Evolutionary conservation across 148 eudicot species (phyloP).

Genomic region (Rhododendron williamsianum): DNA sequence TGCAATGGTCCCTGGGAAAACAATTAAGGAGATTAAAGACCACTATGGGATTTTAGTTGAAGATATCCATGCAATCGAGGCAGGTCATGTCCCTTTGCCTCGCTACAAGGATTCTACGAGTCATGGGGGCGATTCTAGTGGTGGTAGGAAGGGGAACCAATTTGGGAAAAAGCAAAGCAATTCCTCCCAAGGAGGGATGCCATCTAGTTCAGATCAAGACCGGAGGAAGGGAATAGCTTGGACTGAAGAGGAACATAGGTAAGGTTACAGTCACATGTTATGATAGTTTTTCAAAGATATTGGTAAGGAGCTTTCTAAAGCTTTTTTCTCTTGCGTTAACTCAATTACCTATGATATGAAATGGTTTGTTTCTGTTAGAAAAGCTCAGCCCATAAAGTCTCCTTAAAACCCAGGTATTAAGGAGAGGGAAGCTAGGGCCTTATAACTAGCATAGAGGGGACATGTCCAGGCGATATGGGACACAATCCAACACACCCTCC

Average conservation of each 20-base stretch:
- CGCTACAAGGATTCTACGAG: conserved; percentile 14
- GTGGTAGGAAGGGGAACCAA: conserved; percentile 15
- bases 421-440: too few relatives aligned
- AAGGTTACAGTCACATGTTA: conserved; percentile 6
- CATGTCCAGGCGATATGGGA: too few relatives aligned
- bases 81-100: conserved; percentile 34
- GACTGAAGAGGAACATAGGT: conserved; percentile 98
- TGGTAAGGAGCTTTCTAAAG: neutral
- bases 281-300: conserved; percentile 5
- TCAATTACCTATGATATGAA: neutral
- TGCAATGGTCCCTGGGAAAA: conserved; percentile 41
- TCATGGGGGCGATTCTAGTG: conserved; percentile 4
- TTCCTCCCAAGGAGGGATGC: conserved; percentile 46
- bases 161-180: conserved; percentile 26
- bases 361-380: neutral
- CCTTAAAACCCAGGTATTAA: too few relatives aligned
- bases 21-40: conserved; percentile 25
- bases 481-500: too few relatives aligned
- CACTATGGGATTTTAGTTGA: conserved; percentile 28
- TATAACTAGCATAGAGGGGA: too few relatives aligned
- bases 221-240: conserved; percentile 81
- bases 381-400: too few relatives aligned
- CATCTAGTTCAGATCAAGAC: conserved; percentile 50
- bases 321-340: neutral
- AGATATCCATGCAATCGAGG: conserved; percentile 35